Conservation (phyloP, 345 rosid species). For the Moricandia moricandioides region DNA sequence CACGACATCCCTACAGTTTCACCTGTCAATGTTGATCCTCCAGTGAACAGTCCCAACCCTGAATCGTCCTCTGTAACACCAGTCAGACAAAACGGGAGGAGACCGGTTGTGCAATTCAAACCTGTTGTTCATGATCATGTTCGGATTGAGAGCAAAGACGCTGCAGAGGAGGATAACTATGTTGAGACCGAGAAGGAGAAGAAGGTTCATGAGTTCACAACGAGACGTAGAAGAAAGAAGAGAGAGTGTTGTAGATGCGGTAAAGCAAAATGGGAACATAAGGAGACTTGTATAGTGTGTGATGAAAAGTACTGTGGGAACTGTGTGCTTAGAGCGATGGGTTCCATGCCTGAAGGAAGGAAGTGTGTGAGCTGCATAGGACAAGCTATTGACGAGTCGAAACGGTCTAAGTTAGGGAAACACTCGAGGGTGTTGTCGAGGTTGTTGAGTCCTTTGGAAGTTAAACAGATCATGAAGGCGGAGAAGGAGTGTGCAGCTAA, state of each 20-base stretch:
- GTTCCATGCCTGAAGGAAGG: conserved; percentile 99
- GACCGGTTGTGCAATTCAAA: conserved; percentile 74
- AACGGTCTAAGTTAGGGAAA: conserved; percentile 69
- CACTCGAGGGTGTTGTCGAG: conserved; percentile 69
- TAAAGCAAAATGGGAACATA: conserved; percentile 90
- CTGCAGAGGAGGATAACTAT: conserved; percentile 32
- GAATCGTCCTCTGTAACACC: conserved; percentile 83
- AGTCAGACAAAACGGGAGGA: conserved; percentile 32
- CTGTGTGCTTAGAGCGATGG: conserved; percentile 97
- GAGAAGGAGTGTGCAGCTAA: conserved; percentile 92
- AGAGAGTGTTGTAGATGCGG: conserved; percentile 77
- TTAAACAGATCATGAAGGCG: conserved; percentile 96
- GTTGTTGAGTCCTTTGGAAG: conserved; percentile 88
- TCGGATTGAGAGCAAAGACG: conserved; percentile 50
- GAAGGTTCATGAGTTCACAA: conserved; percentile 50
- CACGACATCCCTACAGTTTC: conserved; percentile 73
- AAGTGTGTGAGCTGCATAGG: conserved; percentile 89
- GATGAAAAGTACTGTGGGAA: conserved; percentile 86
- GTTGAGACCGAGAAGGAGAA: conserved; percentile 1
- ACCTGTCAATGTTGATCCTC: conserved; percentile 62
- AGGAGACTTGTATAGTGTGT: conserved; percentile 92
- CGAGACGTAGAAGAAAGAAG: conserved; percentile 49
- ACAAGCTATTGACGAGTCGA: conserved; percentile 81
- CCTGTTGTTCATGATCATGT: conserved; percentile 52
- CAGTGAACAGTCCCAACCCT: conserved; percentile 57